Evolutionary conservation across 2,329 filamentous ascomycete species (phyloP).

Genomic region (Cytospora leucostoma): DNA sequence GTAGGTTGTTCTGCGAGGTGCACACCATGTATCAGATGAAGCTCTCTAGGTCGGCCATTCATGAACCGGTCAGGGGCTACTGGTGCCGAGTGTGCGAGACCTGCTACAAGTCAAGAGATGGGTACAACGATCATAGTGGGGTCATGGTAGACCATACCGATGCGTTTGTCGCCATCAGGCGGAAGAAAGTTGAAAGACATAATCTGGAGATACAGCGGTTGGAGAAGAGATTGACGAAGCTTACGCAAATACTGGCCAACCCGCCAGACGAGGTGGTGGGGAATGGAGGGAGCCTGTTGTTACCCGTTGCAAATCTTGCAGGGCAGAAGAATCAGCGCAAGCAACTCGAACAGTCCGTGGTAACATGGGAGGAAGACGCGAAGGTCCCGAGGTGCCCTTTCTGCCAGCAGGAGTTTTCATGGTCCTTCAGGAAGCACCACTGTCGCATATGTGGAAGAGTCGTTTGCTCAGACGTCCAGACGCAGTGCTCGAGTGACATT

Average conservation of each 20-base stretch:
- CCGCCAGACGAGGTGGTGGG: constrained; percentile 65
- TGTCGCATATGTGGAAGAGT: constrained; percentile 92
- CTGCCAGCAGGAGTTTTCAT: constrained; percentile 94
- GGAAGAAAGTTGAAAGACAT: constrained; percentile 78
- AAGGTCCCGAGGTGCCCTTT: constrained; percentile 82
- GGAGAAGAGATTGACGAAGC: constrained; percentile 87
- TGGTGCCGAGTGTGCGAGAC: constrained; percentile 98
- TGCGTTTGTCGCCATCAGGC: constrained; percentile 70
- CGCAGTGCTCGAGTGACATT: constrained; percentile 81
- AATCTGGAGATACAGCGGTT: constrained; percentile 85
- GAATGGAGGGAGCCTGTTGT: constrained; percentile 53
- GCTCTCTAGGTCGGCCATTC: constrained; percentile 81
- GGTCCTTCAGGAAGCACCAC: constrained; percentile 91
- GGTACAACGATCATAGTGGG: constrained; percentile 88
- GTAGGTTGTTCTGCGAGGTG: constrained; percentile 90
- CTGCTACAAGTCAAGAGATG: constrained; percentile 95
- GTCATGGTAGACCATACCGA: constrained; percentile 69
- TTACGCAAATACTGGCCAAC: constrained; percentile 80
- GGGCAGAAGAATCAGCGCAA: constrained; percentile 77
- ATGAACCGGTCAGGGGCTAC: constrained; percentile 85
- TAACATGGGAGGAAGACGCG: constrained; percentile 92
- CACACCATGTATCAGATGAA: constrained; percentile 99
- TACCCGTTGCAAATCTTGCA: constrained; percentile 61
- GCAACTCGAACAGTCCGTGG: constrained; percentile 83
- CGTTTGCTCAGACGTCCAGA: constrained; percentile 85